These are phyloP conservation scores for Pichia scutulata DNA, from an alignment of 805 yeast species.

Conservation along the genomic window DNA sequence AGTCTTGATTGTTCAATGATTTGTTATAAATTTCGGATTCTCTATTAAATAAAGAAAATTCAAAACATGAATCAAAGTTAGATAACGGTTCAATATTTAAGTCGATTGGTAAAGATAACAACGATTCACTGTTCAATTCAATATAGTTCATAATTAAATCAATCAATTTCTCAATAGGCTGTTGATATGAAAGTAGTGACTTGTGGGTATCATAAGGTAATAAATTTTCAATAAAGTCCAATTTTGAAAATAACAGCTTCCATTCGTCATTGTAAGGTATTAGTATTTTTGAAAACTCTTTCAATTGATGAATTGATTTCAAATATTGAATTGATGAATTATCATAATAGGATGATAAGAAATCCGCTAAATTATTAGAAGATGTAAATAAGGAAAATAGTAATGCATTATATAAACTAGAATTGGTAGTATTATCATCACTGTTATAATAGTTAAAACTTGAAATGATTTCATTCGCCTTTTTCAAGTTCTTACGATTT, in stretches of 20 bases:
- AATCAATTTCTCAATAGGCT: not conserved
- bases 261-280: not conserved
- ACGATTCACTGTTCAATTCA: not conserved
- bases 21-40: constrained; percentile 1
- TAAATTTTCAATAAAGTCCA: not conserved
- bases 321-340: too few relatives aligned
- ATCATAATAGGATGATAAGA: not conserved
- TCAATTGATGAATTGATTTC: not conserved
- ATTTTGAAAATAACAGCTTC: not conserved
- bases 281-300: not conserved
- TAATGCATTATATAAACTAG: not conserved
- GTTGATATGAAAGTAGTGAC: not conserved
- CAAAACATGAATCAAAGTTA: not conserved
- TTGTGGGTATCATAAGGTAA: not conserved
- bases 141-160: not conserved
- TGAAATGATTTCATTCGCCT: not conserved
- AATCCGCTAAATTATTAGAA: not conserved
- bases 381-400: not conserved
- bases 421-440: too few relatives aligned
- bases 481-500: not conserved
- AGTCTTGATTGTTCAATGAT: not conserved
- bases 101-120: constrained; percentile 4
- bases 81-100: constrained; percentile 18
- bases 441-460: not conserved
- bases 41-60: constrained; percentile 8